phyloP scores from a whole-genome alignment of 1,139 yeast genomes.

The Pichia sp. region DNA sequence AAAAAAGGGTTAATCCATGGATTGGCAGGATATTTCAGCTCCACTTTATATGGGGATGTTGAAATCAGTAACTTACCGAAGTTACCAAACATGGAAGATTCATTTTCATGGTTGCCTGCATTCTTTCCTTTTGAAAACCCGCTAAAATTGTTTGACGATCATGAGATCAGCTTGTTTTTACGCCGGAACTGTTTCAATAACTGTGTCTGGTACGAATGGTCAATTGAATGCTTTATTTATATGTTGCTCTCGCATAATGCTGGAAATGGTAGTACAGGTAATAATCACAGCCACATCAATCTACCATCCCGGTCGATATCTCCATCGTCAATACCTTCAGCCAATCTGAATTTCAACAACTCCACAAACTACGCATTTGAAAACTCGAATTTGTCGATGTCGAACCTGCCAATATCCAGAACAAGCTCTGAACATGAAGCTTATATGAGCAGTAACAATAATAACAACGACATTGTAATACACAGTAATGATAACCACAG shows the following conservation, averaged over 20 bases:
- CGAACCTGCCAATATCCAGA: not conserved
- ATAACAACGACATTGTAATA: not conserved
- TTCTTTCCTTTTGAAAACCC: conserved; percentile 60
- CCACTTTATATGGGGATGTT: conserved; percentile 53
- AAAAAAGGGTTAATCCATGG: conserved; percentile 58
- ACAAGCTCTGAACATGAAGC: not conserved
- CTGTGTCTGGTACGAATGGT: conserved; percentile 73
- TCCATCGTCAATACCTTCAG: not conserved
- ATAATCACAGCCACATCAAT: not conserved
- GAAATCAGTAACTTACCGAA: conserved; percentile 38
- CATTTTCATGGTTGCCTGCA: conserved; percentile 64
- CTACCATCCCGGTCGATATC: not conserved
- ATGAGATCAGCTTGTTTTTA: conserved; percentile 42
- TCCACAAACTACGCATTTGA: not conserved
- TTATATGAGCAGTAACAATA: not conserved
- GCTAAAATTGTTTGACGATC: conserved; percentile 39
- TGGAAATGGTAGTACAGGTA: too few species aligned
- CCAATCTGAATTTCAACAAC: not conserved
- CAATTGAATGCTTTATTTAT: conserved; percentile 39
- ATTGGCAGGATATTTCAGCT: conserved; percentile 65
- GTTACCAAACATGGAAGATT: conserved; percentile 10
- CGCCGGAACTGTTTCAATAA: conserved; percentile 29
- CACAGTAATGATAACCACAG: not conserved
- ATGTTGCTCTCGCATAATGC: not conserved
- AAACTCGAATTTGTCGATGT: not conserved